Conservation (phyloP, 768 basidiomycete genomes). For the Mycena galopus region DNA sequence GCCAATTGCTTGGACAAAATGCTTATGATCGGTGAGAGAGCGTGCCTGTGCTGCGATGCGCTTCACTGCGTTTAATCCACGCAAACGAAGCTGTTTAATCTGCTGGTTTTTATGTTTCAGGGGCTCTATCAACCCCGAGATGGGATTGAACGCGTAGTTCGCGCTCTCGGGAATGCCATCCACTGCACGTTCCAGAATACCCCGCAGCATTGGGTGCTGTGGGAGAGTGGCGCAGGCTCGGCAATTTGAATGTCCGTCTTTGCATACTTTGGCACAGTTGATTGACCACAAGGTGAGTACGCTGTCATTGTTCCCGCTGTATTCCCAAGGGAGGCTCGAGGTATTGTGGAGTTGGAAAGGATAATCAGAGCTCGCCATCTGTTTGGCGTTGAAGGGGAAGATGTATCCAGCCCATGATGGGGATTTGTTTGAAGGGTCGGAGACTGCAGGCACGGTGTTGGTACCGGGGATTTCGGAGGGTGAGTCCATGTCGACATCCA, state of each 20-base stretch:
- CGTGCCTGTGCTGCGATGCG: too few species aligned
- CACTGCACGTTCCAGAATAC: conserved; percentile 3
- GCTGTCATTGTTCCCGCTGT: background rate
- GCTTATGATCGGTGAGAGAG: too few species aligned
- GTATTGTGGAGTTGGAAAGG: background rate
- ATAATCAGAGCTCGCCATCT: too few species aligned
- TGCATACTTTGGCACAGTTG: background rate
- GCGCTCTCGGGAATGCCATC: conserved; percentile 2
- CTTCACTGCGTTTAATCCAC: background rate
- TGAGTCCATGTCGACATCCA: too few species aligned
- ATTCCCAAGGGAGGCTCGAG: background rate
- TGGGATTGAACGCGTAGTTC: background rate
- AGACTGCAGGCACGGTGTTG: too few species aligned
- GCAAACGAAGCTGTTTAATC: conserved; percentile 1
- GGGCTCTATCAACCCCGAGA: background rate
- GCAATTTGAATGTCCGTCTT: too few species aligned
- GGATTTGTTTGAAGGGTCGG: too few species aligned
- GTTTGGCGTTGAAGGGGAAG: too few species aligned
- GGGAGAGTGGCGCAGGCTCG: too few species aligned
- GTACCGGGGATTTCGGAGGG: too few species aligned
- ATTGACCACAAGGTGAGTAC: background rate
- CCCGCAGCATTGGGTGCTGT: background rate
- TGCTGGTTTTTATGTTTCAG: conserved; percentile 3
- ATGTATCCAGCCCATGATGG: too few species aligned
- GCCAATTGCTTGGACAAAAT: conserved; percentile 17